phyloP scores from a whole-genome alignment of 176 grass and related monocot genomes.

The Hyparrhenia diplandra region DNA sequence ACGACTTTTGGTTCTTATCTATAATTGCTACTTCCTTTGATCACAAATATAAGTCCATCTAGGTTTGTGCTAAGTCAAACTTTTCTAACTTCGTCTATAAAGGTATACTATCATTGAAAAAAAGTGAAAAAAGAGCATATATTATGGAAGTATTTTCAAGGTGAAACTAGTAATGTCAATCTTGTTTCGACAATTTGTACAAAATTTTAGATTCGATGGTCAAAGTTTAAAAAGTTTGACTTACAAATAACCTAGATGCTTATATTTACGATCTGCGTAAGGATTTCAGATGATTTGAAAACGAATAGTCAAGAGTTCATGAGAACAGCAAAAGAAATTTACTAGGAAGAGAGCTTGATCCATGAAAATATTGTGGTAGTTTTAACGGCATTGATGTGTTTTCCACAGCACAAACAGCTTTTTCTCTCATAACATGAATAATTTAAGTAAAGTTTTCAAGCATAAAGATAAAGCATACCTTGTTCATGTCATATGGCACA shows the following conservation, averaged over 20 bases:
- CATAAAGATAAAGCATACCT: constrained; percentile 40
- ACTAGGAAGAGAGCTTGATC: neutral
- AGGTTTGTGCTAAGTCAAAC: neutral
- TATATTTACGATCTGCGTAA: neutral
- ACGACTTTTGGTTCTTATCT: neutral
- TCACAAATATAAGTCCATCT: neutral
- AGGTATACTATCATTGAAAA: neutral
- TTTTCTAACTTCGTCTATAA: neutral
- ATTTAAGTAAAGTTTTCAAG: neutral
- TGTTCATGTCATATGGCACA: constrained; percentile 49
- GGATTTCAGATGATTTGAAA: neutral
- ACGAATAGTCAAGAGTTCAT: neutral
- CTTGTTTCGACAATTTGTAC: neutral
- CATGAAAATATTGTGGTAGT: neutral
- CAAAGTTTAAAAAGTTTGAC: neutral
- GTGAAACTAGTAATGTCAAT: neutral
- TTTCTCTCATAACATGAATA: neutral
- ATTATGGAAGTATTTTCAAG: neutral
- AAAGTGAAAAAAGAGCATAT: neutral
- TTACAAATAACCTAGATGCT: neutral
- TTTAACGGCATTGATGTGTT: neutral
- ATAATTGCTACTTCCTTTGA: neutral
- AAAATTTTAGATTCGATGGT: neutral
- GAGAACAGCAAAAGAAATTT: neutral
- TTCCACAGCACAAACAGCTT: neutral